Evolutionary conservation across 306 rosid genomes (phyloP).

Genomic region (Inga laurina): DNA sequence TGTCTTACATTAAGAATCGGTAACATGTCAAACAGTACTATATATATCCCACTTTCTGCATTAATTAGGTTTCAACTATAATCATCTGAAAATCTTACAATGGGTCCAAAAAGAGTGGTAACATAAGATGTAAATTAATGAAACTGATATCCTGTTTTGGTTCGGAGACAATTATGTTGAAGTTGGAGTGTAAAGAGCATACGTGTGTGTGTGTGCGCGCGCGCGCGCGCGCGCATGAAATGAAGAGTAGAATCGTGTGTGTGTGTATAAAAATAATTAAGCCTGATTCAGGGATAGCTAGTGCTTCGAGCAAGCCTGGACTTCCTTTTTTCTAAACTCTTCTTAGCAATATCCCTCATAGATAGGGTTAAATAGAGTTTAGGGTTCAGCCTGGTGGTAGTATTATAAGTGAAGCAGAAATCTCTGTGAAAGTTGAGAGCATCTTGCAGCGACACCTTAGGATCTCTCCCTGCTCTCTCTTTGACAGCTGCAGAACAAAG

Average conservation of each 20-base stretch:
- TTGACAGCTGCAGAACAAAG: conserved; percentile 77
- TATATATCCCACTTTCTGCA: neutral
- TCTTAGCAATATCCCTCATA: conserved; percentile 62
- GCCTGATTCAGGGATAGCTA: conserved; percentile 48
- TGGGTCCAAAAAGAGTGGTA: neutral
- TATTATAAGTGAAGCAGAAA: conserved; percentile 50
- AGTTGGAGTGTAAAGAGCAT: neutral
- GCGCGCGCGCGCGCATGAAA: no score
- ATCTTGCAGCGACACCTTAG: conserved; percentile 32
- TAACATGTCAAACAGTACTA: neutral
- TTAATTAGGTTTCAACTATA: neutral
- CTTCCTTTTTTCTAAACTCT: conserved; percentile 48
- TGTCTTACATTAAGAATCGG: no score
- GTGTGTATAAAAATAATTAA: neutral
- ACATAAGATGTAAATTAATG: neutral
- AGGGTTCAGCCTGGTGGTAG: conserved; percentile 58
- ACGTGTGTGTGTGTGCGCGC: no score
- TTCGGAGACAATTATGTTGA: neutral
- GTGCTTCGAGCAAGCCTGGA: conserved; percentile 44
- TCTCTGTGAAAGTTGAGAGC: conserved; percentile 54
- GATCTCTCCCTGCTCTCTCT: conserved; percentile 36
- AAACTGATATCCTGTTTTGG: neutral
- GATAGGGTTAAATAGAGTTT: conserved; percentile 60
- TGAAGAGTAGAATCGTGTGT: neutral
- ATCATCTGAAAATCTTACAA: neutral